Evolutionary conservation across 2,329 filamentous ascomycete species (phyloP), one percentile per base, ranked within the genome.

Genomic region (Ophiocordyceps sinensis): DNA sequence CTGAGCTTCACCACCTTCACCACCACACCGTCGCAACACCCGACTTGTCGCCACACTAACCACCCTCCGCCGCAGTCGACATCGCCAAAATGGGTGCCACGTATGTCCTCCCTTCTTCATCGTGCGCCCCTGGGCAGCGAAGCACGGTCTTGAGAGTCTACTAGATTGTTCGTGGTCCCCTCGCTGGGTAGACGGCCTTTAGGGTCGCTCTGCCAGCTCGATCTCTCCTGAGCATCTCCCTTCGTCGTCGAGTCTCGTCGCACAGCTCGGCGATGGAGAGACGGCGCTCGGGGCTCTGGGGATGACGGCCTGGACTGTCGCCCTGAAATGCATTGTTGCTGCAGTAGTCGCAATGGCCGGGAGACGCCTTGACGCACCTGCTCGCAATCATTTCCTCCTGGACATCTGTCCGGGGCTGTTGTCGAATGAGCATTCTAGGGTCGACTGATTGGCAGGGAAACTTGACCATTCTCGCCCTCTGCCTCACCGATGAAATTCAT

Each of bases 111-210:
- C 55, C 57, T 62, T 56, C 59, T 52, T 60, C 53, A 63, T 50
- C 52, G 47, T 56, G 60, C 44, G 47, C 50, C 46, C 57, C 54
- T 53, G 57, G 51, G 45, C 50, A 50, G 47, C 51, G 12, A 37
- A 53, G 59, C 65, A 70, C 66, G 68, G 69, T 69, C 61, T 67
- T 70, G 65, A 67, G 52, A 51, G 48, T 59, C 60, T 68, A 66
- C 69, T 67, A 77, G 79, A 82, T 85, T 85, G 81, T 84, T 44
- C 75, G 77, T 76, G 73, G 82, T 85, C 79, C 79, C 82, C 78
- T 85, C 77, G 79, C 82, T 86, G 79, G 79, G 73, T 62, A 60
- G 53, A 50, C 51, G 42, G 42, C 51, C 66, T 48, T 45, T 38
- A 52, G 56, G 56, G 61, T 45, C 47, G 51, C 45, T 53, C 60